A percentile compares a stretch with the other conserved stretches of the same genome.
Evolutionary conservation across 192 early-diverging fungal genomes (phyloP).

Genomic region (Jimgerdemannia lactiflua): DNA sequence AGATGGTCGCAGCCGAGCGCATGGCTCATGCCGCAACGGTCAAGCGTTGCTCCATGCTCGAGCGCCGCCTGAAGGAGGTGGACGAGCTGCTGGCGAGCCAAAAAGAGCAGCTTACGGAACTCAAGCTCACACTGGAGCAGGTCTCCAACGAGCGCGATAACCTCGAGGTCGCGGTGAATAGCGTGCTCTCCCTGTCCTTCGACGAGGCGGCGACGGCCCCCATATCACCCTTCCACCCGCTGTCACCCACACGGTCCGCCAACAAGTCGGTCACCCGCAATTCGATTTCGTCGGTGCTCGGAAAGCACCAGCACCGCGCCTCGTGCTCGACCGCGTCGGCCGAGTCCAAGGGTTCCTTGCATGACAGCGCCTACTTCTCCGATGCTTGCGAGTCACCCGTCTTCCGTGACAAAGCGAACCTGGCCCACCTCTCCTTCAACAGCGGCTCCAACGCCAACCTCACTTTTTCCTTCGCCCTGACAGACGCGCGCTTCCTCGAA

Average conservation of each 20-base stretch:
- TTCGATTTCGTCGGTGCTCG: too few relatives aligned
- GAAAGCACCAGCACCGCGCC: background rate
- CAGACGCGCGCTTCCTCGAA: conserved; percentile 26
- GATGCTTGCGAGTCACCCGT: background rate
- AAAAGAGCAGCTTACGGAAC: conserved; percentile 28
- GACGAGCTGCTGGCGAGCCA: conserved; percentile 31
- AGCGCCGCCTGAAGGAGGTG: conserved; percentile 30
- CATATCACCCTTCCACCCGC: background rate
- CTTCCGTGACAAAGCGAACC: background rate
- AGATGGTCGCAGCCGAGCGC: conserved; percentile 37
- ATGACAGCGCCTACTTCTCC: background rate
- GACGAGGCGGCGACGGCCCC: background rate
- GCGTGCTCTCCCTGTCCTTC: background rate
- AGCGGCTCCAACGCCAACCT: conserved; percentile 10
- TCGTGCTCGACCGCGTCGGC: background rate
- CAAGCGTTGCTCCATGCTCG: conserved; percentile 25
- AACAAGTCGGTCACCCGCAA: background rate
- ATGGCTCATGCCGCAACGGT: conserved; percentile 15
- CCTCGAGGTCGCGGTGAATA: conserved; percentile 22
- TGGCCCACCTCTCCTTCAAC: background rate
- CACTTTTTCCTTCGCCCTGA: conserved; percentile 20
- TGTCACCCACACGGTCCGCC: too few relatives aligned
- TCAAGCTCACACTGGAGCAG: conserved; percentile 30
- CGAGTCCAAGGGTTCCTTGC: background rate
- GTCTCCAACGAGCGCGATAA: conserved; percentile 30